These are phyloP conservation scores for Colletotrichum coccodes DNA, from an alignment of 2,329 filamentous ascomycete genomes.

Conservation along the genomic window DNA sequence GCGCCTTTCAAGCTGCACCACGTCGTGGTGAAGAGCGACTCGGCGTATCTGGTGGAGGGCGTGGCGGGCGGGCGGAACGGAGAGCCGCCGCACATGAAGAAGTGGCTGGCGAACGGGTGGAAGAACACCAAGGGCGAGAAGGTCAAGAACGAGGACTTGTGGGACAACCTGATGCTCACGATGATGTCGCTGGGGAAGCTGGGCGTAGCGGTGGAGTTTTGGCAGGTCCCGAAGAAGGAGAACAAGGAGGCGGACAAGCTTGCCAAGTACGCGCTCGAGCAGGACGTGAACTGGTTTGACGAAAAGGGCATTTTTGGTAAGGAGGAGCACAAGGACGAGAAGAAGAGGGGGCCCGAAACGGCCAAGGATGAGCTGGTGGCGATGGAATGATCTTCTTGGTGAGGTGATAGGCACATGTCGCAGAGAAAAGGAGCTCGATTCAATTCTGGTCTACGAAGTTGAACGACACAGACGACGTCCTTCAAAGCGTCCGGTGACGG, in stretches of 20 bases:
- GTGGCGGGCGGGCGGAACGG: not conserved
- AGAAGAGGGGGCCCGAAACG: not conserved
- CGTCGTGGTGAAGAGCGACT: constrained; percentile 2
- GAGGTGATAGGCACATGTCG: not conserved
- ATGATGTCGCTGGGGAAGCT: constrained; percentile 1
- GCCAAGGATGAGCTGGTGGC: not conserved
- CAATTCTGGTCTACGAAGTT: not conserved
- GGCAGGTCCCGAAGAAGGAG: constrained; percentile 29
- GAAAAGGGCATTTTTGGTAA: constrained; percentile 6
- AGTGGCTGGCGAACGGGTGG: constrained; percentile 10
- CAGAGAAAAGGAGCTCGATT: not conserved
- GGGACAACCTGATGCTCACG: constrained; percentile 1
- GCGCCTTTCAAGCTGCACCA: constrained; percentile 5
- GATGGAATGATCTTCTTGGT: not conserved
- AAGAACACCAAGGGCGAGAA: not conserved
- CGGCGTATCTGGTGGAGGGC: constrained; percentile 4
- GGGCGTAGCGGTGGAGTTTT: constrained; percentile 33
- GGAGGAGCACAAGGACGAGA: not conserved
- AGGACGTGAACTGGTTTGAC: not conserved
- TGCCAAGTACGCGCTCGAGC: constrained; percentile 17
- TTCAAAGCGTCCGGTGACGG: not conserved
- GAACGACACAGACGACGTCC: too few species aligned
- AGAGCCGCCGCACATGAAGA: not conserved
- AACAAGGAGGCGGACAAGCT: constrained; percentile 33
- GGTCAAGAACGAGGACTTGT: constrained; percentile 11